A percentile compares a stretch with the other conserved stretches of the same genome.
Conservation (phyloP, 768 basidiomycete species). For the Tulasnella calospora region DNA sequence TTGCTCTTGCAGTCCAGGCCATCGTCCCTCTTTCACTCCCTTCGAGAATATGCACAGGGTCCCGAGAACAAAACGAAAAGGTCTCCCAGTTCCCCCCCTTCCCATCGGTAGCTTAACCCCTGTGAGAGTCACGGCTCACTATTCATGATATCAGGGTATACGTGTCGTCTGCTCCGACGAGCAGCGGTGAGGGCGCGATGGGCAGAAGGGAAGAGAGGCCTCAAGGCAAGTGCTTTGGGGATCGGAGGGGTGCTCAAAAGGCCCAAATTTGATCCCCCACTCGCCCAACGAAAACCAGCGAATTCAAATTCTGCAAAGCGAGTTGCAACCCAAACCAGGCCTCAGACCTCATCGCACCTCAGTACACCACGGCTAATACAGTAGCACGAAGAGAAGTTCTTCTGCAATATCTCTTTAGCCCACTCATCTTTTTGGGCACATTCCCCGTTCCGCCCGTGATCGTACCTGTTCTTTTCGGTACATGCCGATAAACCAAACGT, state of each 20-base stretch:
- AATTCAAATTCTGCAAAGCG: background rate
- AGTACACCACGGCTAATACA: background rate
- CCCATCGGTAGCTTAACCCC: background rate
- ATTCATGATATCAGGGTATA: background rate
- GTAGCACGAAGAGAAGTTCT: background rate
- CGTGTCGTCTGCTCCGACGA: background rate
- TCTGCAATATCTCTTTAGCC: background rate
- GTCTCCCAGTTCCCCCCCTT: background rate
- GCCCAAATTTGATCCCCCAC: background rate
- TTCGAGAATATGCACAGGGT: background rate
- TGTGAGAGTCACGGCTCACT: background rate
- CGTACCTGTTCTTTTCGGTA: background rate
- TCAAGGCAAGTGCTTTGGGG: background rate
- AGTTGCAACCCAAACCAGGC: background rate
- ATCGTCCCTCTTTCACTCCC: background rate
- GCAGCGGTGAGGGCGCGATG: background rate
- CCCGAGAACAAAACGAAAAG: background rate
- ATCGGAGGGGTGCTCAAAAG: background rate
- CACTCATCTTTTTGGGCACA: background rate
- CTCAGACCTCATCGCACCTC: background rate
- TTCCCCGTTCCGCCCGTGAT: background rate
- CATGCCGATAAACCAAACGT: background rate
- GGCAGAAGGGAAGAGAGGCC: background rate
- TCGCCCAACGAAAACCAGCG: background rate
- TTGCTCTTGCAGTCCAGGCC: background rate